Conservation (phyloP, 768 basidiomycete species). For the Gyrodon lividus region DNA sequence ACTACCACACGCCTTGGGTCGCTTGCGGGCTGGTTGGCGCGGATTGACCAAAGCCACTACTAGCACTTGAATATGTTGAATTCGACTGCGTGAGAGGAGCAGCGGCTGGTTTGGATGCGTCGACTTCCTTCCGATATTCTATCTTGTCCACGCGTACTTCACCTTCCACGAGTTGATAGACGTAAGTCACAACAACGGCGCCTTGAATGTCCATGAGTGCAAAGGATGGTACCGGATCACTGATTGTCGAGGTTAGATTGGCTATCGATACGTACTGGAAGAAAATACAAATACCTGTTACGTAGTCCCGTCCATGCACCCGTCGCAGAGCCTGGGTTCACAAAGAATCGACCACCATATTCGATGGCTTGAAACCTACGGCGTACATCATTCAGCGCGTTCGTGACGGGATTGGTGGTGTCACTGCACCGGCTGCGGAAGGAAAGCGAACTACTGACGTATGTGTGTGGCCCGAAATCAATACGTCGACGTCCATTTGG, state of each 20-base stretch:
- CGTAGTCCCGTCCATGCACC: slow-evolving; percentile 83
- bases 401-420: neutral
- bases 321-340: slow-evolving; percentile 93
- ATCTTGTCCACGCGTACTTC: slow-evolving; percentile 94
- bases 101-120: slow-evolving; percentile 33
- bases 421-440: neutral
- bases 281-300: slow-evolving; percentile 6
- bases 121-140: slow-evolving; percentile 70
- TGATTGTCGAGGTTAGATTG: slow-evolving; percentile 28
- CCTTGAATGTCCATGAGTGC: slow-evolving; percentile 99
- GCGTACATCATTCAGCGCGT: neutral
- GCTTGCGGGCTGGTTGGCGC: slow-evolving; percentile 28
- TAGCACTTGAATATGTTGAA: slow-evolving; percentile 29
- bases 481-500: slow-evolving; percentile 97
- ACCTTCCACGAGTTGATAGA: slow-evolving; percentile 92
- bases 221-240: slow-evolving; percentile 90
- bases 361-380: slow-evolving; percentile 91
- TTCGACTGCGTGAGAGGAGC: slow-evolving; percentile 31
- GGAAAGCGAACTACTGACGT: slow-evolving; percentile 52
- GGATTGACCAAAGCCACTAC: slow-evolving; percentile 17
- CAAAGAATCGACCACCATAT: slow-evolving; percentile 87
- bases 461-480: slow-evolving; percentile 93
- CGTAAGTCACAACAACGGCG: slow-evolving; percentile 93
- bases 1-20: slow-evolving; percentile 29
- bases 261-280: neutral